Evolutionary conservation across 805 yeast genomes (phyloP).

Genomic region (Metschnikowia picachoensis): DNA sequence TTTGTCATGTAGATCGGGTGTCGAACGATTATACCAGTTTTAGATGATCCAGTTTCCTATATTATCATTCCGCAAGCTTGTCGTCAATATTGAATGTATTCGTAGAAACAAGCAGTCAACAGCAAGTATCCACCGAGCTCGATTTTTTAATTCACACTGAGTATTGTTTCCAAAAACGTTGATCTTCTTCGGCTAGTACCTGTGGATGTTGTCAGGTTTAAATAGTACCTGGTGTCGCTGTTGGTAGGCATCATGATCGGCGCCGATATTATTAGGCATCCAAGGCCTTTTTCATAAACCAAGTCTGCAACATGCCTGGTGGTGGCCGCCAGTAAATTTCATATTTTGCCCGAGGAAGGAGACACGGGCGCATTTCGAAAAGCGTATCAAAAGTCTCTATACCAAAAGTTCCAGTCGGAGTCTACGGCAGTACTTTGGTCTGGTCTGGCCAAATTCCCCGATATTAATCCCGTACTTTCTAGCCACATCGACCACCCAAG

Average conservation of each 20-base stretch:
- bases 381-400: slow-evolving; percentile 3
- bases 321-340: slow-evolving; percentile 43
- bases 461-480: slow-evolving; percentile 13
- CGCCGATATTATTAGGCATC: slow-evolving; percentile 39
- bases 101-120: slow-evolving; percentile 48
- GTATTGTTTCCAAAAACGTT: slow-evolving; percentile 9
- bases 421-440: neutral
- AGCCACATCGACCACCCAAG: slow-evolving; percentile 26
- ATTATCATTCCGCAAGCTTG: slow-evolving; percentile 1
- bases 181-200: slow-evolving; percentile 49
- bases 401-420: slow-evolving; percentile 6
- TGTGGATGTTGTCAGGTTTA: slow-evolving; percentile 62
- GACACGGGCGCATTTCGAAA: slow-evolving; percentile 16
- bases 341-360: slow-evolving; percentile 27
- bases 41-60: no score
- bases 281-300: slow-evolving; percentile 28
- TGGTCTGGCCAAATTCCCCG: slow-evolving; percentile 13
- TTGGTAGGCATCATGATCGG: slow-evolving; percentile 65
- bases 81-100: slow-evolving; percentile 21
- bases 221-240: slow-evolving; percentile 66
- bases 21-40: no score
- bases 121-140: slow-evolving; percentile 57
- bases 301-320: slow-evolving; percentile 45
- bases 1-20: no score
- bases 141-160: slow-evolving; percentile 58